phyloP scores from a whole-genome alignment of 2,329 filamentous ascomycete genomes.

The Basipetospora chlamydospora region DNA sequence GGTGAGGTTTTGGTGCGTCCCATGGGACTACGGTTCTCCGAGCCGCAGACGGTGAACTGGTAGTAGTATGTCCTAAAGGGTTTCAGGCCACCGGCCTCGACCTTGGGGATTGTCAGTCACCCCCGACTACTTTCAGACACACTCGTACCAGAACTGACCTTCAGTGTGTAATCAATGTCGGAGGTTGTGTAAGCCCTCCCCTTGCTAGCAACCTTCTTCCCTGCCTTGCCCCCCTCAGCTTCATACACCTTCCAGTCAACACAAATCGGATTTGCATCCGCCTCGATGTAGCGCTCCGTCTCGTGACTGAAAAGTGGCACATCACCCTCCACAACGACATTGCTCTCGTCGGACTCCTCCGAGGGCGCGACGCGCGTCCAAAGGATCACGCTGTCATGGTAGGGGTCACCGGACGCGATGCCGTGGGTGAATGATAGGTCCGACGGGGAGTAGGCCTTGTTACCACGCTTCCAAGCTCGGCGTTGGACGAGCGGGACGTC shows the following conservation, averaged over 20 bases:
- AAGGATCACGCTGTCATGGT: slow-evolving; percentile 42
- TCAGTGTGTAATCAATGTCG: slow-evolving; percentile 63
- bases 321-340: slow-evolving; percentile 26
- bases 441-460: slow-evolving; percentile 25
- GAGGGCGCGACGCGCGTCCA: slow-evolving; percentile 33
- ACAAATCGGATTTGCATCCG: slow-evolving; percentile 41
- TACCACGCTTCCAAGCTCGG: slow-evolving; percentile 29
- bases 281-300: slow-evolving; percentile 30
- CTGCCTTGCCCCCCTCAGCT: slow-evolving; percentile 19
- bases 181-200: slow-evolving; percentile 55
- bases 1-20: slow-evolving; percentile 60
- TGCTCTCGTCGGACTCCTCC: slow-evolving; percentile 29
- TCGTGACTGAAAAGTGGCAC: slow-evolving; percentile 31
- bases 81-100: slow-evolving; percentile 48
- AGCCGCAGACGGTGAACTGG: slow-evolving; percentile 54
- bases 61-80: slow-evolving; percentile 55
- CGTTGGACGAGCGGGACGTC: slow-evolving; percentile 47
- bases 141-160: slow-evolving; percentile 26
- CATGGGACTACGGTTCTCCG: slow-evolving; percentile 43
- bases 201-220: slow-evolving; percentile 31
- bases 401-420: slow-evolving; percentile 33
- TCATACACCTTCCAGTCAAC: slow-evolving; percentile 48
- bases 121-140: no score
- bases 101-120: slow-evolving; percentile 14
- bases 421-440: slow-evolving; percentile 51